These are phyloP conservation scores for Coniella vitis DNA, from an alignment of 2,329 filamentous ascomycete genomes.

Conservation along the genomic window DNA sequence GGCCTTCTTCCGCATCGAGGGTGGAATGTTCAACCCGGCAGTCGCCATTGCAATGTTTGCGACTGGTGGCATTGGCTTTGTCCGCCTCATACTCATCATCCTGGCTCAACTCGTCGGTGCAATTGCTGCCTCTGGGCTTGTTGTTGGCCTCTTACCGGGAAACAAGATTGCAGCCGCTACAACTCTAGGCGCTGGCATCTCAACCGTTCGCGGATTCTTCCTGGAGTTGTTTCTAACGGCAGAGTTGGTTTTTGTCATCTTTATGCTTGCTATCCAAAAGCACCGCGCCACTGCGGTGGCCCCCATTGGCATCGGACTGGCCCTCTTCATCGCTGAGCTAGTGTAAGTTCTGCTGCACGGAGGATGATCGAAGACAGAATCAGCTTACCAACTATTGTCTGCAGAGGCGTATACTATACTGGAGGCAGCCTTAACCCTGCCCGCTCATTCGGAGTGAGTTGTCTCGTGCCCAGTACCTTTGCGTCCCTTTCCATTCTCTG, in stretches of 20 bases:
- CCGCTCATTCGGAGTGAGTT: slow-evolving; percentile 36
- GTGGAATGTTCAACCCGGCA: slow-evolving; percentile 45
- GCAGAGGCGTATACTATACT: slow-evolving; percentile 36
- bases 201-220: slow-evolving; percentile 52
- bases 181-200: slow-evolving; percentile 44
- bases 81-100: slow-evolving; percentile 46
- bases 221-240: slow-evolving; percentile 61
- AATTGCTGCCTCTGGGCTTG: slow-evolving; percentile 52
- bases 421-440: slow-evolving; percentile 45
- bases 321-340: slow-evolving; percentile 56
- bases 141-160: slow-evolving; percentile 52
- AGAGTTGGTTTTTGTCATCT: slow-evolving; percentile 56
- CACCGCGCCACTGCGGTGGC: slow-evolving; percentile 66
- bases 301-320: slow-evolving; percentile 63
- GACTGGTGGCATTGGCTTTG: slow-evolving; percentile 46
- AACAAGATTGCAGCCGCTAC: slow-evolving; percentile 46
- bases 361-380: too few species aligned
- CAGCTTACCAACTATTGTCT: background rate
- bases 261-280: slow-evolving; percentile 68
- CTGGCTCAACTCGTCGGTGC: slow-evolving; percentile 51
- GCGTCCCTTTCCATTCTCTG: background rate
- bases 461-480: background rate
- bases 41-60: slow-evolving; percentile 55
- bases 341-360: slow-evolving; percentile 25
- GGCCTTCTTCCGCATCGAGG: slow-evolving; percentile 48